A percentile compares a stretch with the other conserved stretches of the same genome.
Conservation (phyloP, 1,284 basidiomycete species). For the Cystobasidium slooffiae region DNA sequence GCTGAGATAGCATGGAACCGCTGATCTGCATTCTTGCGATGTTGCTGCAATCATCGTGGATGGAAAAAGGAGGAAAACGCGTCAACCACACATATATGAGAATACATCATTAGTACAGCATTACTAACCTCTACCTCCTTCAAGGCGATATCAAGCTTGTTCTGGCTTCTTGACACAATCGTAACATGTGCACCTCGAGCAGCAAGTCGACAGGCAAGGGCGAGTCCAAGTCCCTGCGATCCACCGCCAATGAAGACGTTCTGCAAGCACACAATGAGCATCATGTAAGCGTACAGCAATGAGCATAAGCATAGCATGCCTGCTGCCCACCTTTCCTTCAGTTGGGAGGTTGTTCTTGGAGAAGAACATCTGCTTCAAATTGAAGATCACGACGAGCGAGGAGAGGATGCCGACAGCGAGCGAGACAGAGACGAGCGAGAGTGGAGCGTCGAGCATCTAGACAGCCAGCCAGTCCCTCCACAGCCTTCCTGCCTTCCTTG, state of each 20-base stretch:
- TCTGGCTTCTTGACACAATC: conserved; percentile 73
- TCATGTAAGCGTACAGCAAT: not conserved
- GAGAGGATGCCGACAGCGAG: conserved; percentile 2
- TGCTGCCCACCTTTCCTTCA: conserved; percentile 31
- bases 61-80: not conserved
- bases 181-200: conserved; percentile 75
- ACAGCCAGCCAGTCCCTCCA: too few species aligned
- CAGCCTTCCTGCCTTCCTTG: too few species aligned
- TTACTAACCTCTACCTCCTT: conserved; percentile 66
- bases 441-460: conserved; percentile 6
- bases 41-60: conserved; percentile 55
- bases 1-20: conserved; percentile 68
- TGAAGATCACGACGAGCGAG: not conserved
- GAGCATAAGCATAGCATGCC: not conserved
- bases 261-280: conserved; percentile 6
- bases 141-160: conserved; percentile 67
- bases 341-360: conserved; percentile 33
- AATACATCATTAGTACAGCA: not conserved
- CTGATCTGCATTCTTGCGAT: conserved; percentile 61
- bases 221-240: conserved; percentile 75
- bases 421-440: conserved; percentile 4
- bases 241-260: conserved; percentile 74
- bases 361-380: conserved; percentile 24
- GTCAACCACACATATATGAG: not conserved
- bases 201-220: conserved; percentile 71